phyloP scores from a whole-genome alignment of 306 rosid species.

The Ceratonia siliqua region DNA sequence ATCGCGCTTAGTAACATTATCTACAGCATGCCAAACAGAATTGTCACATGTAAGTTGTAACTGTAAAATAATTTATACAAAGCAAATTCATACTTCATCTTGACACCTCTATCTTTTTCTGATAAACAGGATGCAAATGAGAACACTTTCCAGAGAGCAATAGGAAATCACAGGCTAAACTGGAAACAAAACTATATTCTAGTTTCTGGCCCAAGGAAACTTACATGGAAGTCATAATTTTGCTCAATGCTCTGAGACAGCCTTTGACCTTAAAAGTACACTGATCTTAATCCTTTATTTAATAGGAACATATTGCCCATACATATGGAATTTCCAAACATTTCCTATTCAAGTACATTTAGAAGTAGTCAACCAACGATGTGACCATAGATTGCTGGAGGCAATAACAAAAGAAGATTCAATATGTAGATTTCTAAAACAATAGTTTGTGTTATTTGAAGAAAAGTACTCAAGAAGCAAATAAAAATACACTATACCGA shows the following conservation, averaged over 20 bases:
- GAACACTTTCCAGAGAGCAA: conserved; percentile 1
- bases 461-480: conserved; percentile 25
- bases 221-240: background rate
- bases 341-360: conserved; percentile 21
- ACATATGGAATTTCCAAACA: background rate
- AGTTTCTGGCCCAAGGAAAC: background rate
- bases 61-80: background rate
- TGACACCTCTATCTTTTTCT: background rate
- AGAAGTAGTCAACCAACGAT: conserved; percentile 4
- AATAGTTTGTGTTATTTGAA: background rate
- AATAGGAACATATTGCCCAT: background rate
- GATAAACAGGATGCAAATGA: conserved; percentile 22
- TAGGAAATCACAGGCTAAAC: conserved; percentile 17
- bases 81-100: conserved; percentile 17
- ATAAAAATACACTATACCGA: background rate
- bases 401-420: background rate
- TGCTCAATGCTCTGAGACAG: conserved; percentile 8
- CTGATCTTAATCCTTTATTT: conserved; percentile 17
- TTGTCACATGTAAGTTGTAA: conserved; percentile 29
- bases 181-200: conserved; percentile 4
- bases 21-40: conserved; percentile 39
- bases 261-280: conserved; percentile 13
- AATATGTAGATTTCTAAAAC: background rate
- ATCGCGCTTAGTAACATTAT: conserved; percentile 66
- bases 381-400: background rate